Base-by-base conservation (phyloP, 2,329 filamentous ascomycete species). In the Fusarium sp. region DNA sequence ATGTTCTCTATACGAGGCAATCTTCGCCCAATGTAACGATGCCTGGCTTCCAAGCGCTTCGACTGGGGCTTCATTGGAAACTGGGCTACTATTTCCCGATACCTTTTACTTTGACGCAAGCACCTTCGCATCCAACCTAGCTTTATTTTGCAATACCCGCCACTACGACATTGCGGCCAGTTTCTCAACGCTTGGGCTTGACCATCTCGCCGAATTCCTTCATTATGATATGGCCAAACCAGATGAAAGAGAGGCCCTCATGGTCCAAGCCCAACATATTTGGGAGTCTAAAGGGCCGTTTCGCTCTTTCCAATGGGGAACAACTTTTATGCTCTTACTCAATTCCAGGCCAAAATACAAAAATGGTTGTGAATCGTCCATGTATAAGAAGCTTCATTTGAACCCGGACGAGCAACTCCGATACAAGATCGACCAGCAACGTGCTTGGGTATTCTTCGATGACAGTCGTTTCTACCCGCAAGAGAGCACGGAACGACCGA, bases 1-100 rank as follows among this genome's bases (percentile, higher is more conserved):
- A 3, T 4, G 22, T 26, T 64, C 65, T 45, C 28, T 71, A 10
- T 64, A 69, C 33, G 56, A 55, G 17, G 61, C 68, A 2, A 58
- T 72, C 5, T 58, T 64, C 3, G 57, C 44, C 0, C 62, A 67
- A 11, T 71, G 65, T 31, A 34, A 51, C 7, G 0, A 43, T 38
- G 24, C 33, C 8, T 48, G 42, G 36, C 51, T 70, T 3, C 20
- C 48, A 36, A 13, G 54, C 3, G n/a, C 28, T 28, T 13, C 13
- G 3, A 13, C 22, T 14, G 3, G n/a, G 1, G 31, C 40, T 42
- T 39, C 54, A 58, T 11, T 22, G 5, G 8, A 22, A 20, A 50
- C 11, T 2, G 22, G 46, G n/a, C 17, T 58, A 10, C 31, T 67
- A 31, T 64, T 22, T 15, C 63, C 63, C 13, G 53, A 68, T 34